Percentiles rank a stretch among this genome's conserved stretches.
Evolutionary conservation across 2,329 filamentous ascomycete genomes (phyloP).

Genomic region (Dryadomyces quercus-mongolicae): DNA sequence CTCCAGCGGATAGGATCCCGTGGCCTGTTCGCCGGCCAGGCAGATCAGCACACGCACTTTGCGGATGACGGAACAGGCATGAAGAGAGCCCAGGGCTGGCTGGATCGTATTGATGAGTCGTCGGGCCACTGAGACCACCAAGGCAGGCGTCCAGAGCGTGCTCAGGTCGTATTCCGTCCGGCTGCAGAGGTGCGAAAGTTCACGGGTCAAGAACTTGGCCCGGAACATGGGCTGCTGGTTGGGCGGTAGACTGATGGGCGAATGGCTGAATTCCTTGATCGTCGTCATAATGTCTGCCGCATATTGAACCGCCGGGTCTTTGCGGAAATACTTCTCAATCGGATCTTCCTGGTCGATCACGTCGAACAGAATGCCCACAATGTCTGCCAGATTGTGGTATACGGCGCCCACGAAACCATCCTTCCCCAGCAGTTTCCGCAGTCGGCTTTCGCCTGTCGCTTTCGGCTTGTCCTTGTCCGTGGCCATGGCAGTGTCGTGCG

Average conservation of each 20-base stretch:
- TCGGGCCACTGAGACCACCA: constrained; percentile 63
- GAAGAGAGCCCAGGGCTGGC: constrained; percentile 70
- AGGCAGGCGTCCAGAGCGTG: constrained; percentile 61
- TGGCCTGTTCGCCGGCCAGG: constrained; percentile 61
- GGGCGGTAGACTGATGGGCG: constrained; percentile 51
- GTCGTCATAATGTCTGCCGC: constrained; percentile 52
- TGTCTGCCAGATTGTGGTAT: constrained; percentile 60
- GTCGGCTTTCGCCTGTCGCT: constrained; percentile 48
- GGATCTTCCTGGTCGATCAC: constrained; percentile 67
- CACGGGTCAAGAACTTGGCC: constrained; percentile 61
- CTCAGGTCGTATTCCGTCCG: constrained; percentile 53
- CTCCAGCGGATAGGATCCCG: constrained; percentile 72
- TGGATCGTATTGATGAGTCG: constrained; percentile 72
- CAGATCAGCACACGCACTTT: constrained; percentile 75
- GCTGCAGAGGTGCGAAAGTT: constrained; percentile 67
- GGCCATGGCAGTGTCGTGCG: constrained; percentile 51
- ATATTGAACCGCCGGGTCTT: constrained; percentile 42
- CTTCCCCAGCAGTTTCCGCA: constrained; percentile 58
- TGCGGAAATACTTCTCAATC: constrained; percentile 54
- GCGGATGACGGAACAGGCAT: constrained; percentile 75
- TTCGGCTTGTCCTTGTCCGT: constrained; percentile 25
- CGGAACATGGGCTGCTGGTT: constrained; percentile 83
- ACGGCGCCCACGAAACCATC: constrained; percentile 52
- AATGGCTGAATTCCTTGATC: constrained; percentile 59
- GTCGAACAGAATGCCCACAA: constrained; percentile 65